Base-by-base conservation (phyloP, 768 basidiomycete species). In the Suillus brevipes region DNA sequence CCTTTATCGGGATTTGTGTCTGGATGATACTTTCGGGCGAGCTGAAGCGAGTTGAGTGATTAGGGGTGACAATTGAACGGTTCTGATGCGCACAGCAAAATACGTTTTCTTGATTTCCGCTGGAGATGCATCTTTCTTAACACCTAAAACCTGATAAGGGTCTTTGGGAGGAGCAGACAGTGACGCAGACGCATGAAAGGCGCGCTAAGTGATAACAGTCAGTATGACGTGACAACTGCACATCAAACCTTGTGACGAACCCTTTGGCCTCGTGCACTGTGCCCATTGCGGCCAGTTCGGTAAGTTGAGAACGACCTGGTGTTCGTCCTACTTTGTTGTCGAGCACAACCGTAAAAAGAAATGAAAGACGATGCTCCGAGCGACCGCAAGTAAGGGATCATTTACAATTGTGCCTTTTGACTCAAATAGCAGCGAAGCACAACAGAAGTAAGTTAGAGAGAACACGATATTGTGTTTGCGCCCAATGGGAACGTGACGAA, bases 71-170 rank as follows among this genome's bases (percentile, higher is more conserved):
- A 57, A 47, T 64, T 66, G 71, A 66, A 68, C 49, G 58, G 18
- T 77, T 43, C 18, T 47, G 55, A 38, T 16, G 57, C 92, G 72
- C 75, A 97, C 97, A 74, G 92, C 84, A 78, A 98, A 99, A 78
- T 99, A 99, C 3, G 86, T 85, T 80, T 99, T 99, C 87, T 99
- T 99, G 72, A 99, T 98, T 69, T 99, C 95, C 25, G 90, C 86
- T 34, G 88, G 76, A 25, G 87, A 83, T 55, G 97, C 92, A 77
- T 95, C 94, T 70, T 87, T 88, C 71, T 84, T 84, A 9, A 99
- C 90, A 31, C 97, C 97, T 12, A 99, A 79, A n/a, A 94, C 89
- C 37, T 90, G 78, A 77, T 99, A 99, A 2, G 97, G 97, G 75
- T 94, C 89, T 77, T 92, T 96, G 20, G 84, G 74, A 9, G 85